Percentiles rank a stretch among this genome's conserved stretches.
Conservation (phyloP, 257 asterid genomes). For the Scutellaria minor region DNA sequence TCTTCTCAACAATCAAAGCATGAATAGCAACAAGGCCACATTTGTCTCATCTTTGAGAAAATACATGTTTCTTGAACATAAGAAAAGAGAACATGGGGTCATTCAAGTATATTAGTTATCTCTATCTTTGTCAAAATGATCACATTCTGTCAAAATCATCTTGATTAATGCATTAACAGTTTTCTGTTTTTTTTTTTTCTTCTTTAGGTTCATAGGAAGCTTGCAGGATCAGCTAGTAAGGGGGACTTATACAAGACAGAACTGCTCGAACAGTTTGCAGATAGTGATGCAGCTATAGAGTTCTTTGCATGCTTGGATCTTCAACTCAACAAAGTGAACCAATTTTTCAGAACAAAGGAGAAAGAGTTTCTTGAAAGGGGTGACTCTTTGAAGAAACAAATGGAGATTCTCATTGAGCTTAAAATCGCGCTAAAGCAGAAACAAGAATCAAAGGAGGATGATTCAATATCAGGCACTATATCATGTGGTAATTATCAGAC, state of each 20-base stretch:
- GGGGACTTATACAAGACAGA: slow-evolving; percentile 81
- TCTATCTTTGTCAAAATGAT: neutral
- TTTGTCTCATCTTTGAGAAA: slow-evolving; percentile 47
- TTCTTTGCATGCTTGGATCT: slow-evolving; percentile 73
- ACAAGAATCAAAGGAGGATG: slow-evolving; percentile 60
- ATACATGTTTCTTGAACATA: slow-evolving; percentile 46
- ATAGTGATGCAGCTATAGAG: slow-evolving; percentile 66
- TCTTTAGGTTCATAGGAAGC: slow-evolving; percentile 69
- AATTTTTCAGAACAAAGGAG: slow-evolving; percentile 70
- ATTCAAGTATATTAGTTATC: slow-evolving; percentile 55
- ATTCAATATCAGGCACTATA: slow-evolving; percentile 74
- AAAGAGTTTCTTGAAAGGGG: slow-evolving; percentile 87
- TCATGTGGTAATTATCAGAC: slow-evolving; percentile 60
- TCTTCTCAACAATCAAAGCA: slow-evolving; percentile 39
- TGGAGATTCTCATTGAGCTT: slow-evolving; percentile 78
- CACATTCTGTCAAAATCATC: neutral
- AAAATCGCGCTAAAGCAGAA: slow-evolving; percentile 55
- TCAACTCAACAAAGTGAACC: slow-evolving; percentile 92
- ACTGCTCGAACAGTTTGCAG: slow-evolving; percentile 70
- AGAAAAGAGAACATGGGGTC: slow-evolving; percentile 47
- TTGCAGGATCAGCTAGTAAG: slow-evolving; percentile 50
- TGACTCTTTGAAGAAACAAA: slow-evolving; percentile 71
- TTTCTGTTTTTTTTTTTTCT: neutral
- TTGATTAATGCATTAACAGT: neutral
- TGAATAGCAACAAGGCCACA: slow-evolving; percentile 14